These are phyloP conservation scores for Diaporthe sp. DNA, from an alignment of 2,329 filamentous ascomycete genomes.

Conservation along the genomic window DNA sequence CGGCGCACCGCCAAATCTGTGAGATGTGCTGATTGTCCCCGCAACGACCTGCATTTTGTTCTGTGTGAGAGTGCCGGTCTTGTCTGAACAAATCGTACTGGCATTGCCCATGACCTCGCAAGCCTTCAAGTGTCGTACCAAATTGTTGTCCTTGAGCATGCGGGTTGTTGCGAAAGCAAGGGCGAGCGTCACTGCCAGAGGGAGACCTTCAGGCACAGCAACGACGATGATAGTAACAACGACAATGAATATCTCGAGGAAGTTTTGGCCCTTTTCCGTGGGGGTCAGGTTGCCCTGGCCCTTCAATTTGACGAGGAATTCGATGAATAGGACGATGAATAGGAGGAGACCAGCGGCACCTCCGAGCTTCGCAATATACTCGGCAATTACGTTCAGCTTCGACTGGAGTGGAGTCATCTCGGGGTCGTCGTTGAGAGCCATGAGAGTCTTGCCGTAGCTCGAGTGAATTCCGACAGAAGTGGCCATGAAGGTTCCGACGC, in stretches of 20 bases:
- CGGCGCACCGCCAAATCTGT: slow-evolving; percentile 65
- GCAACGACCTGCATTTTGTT: slow-evolving; percentile 79
- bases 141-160: slow-evolving; percentile 83
- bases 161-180: slow-evolving; percentile 83
- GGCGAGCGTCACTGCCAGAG: slow-evolving; percentile 82
- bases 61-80: slow-evolving; percentile 77
- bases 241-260: slow-evolving; percentile 82
- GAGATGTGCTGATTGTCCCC: slow-evolving; percentile 68
- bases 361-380: slow-evolving; percentile 83
- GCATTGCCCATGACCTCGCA: slow-evolving; percentile 88
- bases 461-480: slow-evolving; percentile 82
- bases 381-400: slow-evolving; percentile 81
- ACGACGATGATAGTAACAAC: slow-evolving; percentile 86
- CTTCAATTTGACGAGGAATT: slow-evolving; percentile 81
- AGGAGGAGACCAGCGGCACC: slow-evolving; percentile 83
- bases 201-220: slow-evolving; percentile 83
- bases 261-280: slow-evolving; percentile 83
- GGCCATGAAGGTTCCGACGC: slow-evolving; percentile 80
- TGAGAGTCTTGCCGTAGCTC: slow-evolving; percentile 81
- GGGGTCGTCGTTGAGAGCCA: slow-evolving; percentile 80
- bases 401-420: slow-evolving; percentile 83
- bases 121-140: slow-evolving; percentile 82
- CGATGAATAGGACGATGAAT: slow-evolving; percentile 88
- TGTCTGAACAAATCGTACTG: slow-evolving; percentile 78
- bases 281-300: slow-evolving; percentile 63